Percentiles rank a stretch among this genome's conserved stretches.
These are phyloP conservation scores for Rhodamnia argentea DNA, from an alignment of 345 rosid genomes.

Conservation along the genomic window DNA sequence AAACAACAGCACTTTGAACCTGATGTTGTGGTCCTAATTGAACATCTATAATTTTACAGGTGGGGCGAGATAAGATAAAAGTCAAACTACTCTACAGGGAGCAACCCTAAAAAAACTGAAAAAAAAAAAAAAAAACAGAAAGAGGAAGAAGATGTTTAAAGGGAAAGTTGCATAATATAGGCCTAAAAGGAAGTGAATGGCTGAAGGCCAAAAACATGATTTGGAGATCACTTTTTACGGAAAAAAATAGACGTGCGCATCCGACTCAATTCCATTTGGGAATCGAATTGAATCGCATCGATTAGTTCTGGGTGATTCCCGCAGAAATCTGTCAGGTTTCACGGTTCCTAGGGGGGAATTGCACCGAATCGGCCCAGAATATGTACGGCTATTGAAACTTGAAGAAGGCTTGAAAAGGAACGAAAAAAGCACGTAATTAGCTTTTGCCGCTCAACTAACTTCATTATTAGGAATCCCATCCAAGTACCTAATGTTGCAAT, in stretches of 20 bases:
- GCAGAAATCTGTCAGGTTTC: fast-evolving
- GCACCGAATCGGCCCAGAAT: not conserved
- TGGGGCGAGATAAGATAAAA: not conserved
- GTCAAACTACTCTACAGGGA: not conserved
- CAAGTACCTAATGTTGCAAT: not conserved
- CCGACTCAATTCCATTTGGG: not conserved
- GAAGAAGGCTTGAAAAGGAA: not conserved
- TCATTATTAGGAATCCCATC: not conserved
- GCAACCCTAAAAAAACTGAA: not conserved
- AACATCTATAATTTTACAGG: not conserved
- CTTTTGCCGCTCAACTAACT: not conserved
- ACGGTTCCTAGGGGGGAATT: not conserved
- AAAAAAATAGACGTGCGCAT: not conserved
- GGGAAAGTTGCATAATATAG: not conserved
- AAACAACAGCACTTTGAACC: not conserved
- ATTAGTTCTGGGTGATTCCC: not conserved
- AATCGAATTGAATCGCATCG: not conserved
- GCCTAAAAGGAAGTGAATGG: not conserved
- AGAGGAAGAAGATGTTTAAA: not conserved
- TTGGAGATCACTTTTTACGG: not conserved
- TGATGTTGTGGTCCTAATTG: not conserved
- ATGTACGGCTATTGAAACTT: not conserved
- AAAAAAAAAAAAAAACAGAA: not conserved
- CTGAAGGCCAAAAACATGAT: not conserved
- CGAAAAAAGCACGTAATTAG: fast-evolving